Conservation (phyloP, 306 rosid species). For the Vigna trinervia region DNA sequence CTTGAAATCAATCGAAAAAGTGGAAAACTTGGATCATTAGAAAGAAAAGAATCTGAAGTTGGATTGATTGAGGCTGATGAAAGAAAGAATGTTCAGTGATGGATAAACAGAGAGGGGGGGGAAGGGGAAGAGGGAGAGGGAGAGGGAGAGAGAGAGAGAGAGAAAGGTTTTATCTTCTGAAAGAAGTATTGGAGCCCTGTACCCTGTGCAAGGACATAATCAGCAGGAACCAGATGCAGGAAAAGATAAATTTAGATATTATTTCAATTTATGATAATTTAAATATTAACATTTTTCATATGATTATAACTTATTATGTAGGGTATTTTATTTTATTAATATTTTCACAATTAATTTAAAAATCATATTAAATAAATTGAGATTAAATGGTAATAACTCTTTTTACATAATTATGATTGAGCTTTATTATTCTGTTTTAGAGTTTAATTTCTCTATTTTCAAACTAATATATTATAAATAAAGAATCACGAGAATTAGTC, state of each 20-base stretch:
- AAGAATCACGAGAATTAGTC: too few relatives aligned
- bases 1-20: slow-evolving; percentile 27
- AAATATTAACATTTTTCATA: too few relatives aligned
- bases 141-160: not conserved
- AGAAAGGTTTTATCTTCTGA: slow-evolving; percentile 7
- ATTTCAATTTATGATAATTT: too few relatives aligned
- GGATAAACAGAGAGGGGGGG: slow-evolving; percentile 35
- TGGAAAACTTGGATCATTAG: slow-evolving; percentile 11
- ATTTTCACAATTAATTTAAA: too few relatives aligned
- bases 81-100: slow-evolving; percentile 15
- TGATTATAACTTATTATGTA: too few relatives aligned
- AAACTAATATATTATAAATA: too few relatives aligned
- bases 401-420: too few relatives aligned
- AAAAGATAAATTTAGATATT: not conserved
- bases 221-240: slow-evolving; percentile 11
- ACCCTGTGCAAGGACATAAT: slow-evolving; percentile 19
- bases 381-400: too few relatives aligned
- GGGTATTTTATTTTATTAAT: too few relatives aligned
- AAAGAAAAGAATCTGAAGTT: slow-evolving; percentile 32
- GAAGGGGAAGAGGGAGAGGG: not conserved
- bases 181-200: slow-evolving; percentile 10
- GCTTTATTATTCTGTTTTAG: too few relatives aligned
- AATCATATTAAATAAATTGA: too few relatives aligned
- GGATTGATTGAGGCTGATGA: slow-evolving; percentile 38
- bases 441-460: too few relatives aligned